phyloP scores from a whole-genome alignment of 805 yeast species.

The Groenewaldozyma tartarivorans region DNA sequence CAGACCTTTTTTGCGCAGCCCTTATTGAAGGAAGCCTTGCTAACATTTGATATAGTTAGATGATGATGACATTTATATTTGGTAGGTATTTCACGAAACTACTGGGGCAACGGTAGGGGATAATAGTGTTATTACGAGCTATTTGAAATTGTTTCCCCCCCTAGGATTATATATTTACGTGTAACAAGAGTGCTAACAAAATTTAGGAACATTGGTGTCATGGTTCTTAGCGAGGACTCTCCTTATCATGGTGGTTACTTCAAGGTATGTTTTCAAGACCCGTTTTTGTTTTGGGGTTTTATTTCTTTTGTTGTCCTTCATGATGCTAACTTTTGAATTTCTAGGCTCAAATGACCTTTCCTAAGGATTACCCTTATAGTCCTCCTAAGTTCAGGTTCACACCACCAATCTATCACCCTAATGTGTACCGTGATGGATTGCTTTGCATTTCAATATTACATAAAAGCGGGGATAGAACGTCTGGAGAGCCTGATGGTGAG shows the following conservation, averaged over 20 bases:
- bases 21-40: too few relatives aligned
- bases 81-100: conserved; percentile 24
- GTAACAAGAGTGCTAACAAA: not conserved
- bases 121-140: not conserved
- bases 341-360: conserved; percentile 87
- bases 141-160: not conserved
- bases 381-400: conserved; percentile 92
- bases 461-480: conserved; percentile 80
- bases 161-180: conserved; percentile 2
- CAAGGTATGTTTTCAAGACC: conserved; percentile 29
- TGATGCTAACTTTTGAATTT: not conserved
- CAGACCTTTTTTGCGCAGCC: too few relatives aligned
- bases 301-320: not conserved
- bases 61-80: conserved; percentile 51
- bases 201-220: conserved; percentile 73
- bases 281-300: not conserved
- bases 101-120: not conserved
- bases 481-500: conserved; percentile 87
- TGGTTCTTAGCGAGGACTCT: conserved; percentile 84
- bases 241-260: conserved; percentile 91
- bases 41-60: conserved; percentile 30
- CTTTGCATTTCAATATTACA: conserved; percentile 89
- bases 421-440: conserved; percentile 87
- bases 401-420: conserved; percentile 91
- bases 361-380: conserved; percentile 78